Evolutionary conservation across 176 grass and related monocot species (phyloP).

Genomic region (Carex parvula): DNA sequence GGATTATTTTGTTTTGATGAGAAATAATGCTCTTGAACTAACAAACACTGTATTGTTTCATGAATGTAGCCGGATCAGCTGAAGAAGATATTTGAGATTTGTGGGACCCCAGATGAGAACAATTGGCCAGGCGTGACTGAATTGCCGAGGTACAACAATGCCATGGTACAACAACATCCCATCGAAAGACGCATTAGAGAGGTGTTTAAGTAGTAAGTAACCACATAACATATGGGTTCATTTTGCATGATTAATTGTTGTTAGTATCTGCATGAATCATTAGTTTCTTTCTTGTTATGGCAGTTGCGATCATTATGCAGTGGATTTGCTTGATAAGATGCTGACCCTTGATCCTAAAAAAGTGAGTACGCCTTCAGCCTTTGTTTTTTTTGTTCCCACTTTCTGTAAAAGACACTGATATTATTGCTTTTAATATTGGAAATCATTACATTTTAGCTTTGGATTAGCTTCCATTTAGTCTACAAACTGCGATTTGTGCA

Average conservation of each 20-base stretch:
- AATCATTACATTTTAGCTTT: background rate
- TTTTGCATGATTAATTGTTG: slow-evolving; percentile 22
- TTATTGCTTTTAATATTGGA: background rate
- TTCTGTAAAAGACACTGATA: background rate
- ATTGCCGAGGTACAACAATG: slow-evolving; percentile 84
- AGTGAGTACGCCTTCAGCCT: slow-evolving; percentile 32
- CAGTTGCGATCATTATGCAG: slow-evolving; percentile 80
- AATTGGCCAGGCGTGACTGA: slow-evolving; percentile 85
- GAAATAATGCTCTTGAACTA: background rate
- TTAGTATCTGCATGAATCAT: background rate
- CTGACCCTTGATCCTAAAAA: slow-evolving; percentile 66
- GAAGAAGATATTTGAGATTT: slow-evolving; percentile 84
- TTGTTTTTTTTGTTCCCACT: background rate
- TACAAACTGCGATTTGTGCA: too few species aligned
- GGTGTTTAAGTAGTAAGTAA: slow-evolving; percentile 79
- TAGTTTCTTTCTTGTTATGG: slow-evolving; percentile 16
- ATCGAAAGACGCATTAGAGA: slow-evolving; percentile 72
- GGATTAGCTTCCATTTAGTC: background rate
- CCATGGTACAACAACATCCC: slow-evolving; percentile 25
- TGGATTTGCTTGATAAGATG: slow-evolving; percentile 87
- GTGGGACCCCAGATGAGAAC: slow-evolving; percentile 81
- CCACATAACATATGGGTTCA: slow-evolving; percentile 21
- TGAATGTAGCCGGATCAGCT: slow-evolving; percentile 68
- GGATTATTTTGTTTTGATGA: background rate
- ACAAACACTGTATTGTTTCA: background rate